Conservation (phyloP, 768 basidiomycete genomes). For the Floccularia luteovirens region DNA sequence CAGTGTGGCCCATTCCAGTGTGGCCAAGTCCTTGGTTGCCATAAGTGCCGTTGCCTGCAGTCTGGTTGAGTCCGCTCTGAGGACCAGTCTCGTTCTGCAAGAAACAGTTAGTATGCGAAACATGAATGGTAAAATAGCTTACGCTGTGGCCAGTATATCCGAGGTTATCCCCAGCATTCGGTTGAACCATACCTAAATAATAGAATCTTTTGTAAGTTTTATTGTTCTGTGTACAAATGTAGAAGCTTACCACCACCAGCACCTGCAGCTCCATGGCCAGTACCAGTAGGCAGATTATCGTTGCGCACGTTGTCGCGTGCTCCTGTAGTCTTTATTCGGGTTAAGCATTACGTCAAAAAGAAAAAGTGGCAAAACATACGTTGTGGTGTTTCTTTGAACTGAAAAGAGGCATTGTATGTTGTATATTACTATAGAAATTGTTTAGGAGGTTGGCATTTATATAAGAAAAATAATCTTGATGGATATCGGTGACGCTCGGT, state of each 20-base stretch:
- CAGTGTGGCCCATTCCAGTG: not conserved
- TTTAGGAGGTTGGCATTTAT: not conserved
- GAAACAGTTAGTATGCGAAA: slow-evolving; percentile 3
- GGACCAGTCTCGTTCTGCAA: not conserved
- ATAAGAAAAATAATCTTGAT: no score
- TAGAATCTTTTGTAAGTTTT: no score
- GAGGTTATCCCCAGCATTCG: no score
- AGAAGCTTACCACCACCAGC: no score
- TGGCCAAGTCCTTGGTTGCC: slow-evolving; percentile 4
- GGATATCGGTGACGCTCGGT: no score
- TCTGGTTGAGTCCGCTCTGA: slow-evolving; percentile 1
- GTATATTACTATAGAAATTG: not conserved
- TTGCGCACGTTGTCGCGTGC: no score
- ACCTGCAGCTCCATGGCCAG: no score
- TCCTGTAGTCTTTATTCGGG: no score
- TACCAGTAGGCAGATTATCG: not conserved
- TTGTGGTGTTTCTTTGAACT: slow-evolving; percentile 13
- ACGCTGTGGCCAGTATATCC: no score
- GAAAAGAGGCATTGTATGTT: slow-evolving; percentile 21
- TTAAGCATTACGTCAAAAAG: no score
- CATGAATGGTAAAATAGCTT: not conserved
- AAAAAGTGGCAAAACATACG: not conserved
- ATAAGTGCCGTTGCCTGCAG: slow-evolving; percentile 4
- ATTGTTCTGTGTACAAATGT: no score
- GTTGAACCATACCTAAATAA: no score